Base-by-base conservation (phyloP, 495 filamentous ascomycete genomes). In the Aspergillus sclerotioniger region DNA sequence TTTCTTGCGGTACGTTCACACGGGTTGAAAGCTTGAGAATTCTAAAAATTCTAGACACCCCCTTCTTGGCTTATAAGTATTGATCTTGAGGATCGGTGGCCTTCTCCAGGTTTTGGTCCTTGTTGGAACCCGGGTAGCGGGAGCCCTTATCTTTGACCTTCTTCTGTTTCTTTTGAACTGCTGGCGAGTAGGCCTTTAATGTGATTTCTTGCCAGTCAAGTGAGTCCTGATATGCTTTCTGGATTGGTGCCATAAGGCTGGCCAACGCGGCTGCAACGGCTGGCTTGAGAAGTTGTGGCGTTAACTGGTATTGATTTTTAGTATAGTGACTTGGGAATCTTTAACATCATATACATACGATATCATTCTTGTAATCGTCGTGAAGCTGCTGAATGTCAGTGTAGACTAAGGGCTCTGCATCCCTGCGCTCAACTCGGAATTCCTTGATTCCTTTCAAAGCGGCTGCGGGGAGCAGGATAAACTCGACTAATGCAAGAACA, bases 221-320 rank as follows among this genome's bases (percentile, higher is more conserved):
- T 0, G 82, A 87, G 3, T 79, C 82, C 56, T 89, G 74, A 74
- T 81, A 97, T 16, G 83, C 86, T 5, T 68, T 80, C 56, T 86
- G 84, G 53, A 98, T 92, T 1, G 93, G 90, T 5, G 77, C 82
- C 53, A 96, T 78, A 16, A 97, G 78, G 12, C 78, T 71, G 57
- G 82, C 82, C n/a, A 98, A 79, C 20, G 82, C 90, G 5, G 78
- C 76, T 20, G 86, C 77, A 6, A 92, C 82, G 33, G 87, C 91
- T 32, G 85, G 80, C 74, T 98, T 98, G 20, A 97, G 79, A 8
- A 87, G 70, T 77, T 95, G 90, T 0, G 93, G 93, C 10, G 86
- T 89, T 52, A 98, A 80, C 88, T 94, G 54, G 13, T n/a, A 60
- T 12, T 5, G 8, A 35, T 10, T 15, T 61, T 71, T 57, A 75